phyloP scores from a whole-genome alignment of 305 asterid genomes.

The Lippia alba region DNA sequence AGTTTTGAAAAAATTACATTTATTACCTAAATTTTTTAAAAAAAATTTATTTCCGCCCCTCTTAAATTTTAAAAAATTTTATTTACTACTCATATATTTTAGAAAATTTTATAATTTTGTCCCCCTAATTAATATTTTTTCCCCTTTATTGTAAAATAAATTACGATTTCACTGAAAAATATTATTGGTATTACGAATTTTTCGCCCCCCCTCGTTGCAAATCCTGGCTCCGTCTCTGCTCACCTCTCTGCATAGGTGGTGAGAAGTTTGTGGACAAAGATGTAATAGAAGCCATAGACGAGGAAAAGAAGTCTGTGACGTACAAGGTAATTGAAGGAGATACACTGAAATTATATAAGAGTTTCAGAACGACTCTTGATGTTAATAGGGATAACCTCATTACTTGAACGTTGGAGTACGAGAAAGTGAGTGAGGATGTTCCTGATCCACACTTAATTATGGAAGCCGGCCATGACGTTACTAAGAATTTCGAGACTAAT shows the following conservation, averaged over 20 bases:
- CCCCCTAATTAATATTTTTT: too few species aligned
- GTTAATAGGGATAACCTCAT: slow-evolving; percentile 41
- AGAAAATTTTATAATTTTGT: too few species aligned
- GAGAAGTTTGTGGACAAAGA: slow-evolving; percentile 23
- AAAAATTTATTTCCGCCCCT: too few species aligned
- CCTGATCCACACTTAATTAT: slow-evolving; percentile 37
- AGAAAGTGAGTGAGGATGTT: slow-evolving; percentile 32
- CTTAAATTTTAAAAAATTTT: too few species aligned
- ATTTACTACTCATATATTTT: too few species aligned
- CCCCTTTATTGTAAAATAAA: too few species aligned
- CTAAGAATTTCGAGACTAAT: slow-evolving; percentile 42
- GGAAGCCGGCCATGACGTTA: slow-evolving; percentile 37
- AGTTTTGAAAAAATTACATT: too few species aligned
- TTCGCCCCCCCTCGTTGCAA: too few species aligned
- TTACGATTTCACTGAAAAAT: too few species aligned
- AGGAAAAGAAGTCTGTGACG: slow-evolving; percentile 43
- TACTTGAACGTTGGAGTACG: slow-evolving; percentile 40
- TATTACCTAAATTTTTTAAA: too few species aligned
- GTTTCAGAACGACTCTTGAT: slow-evolving; percentile 33
- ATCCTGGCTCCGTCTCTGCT: too few species aligned
- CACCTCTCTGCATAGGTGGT: background rate
- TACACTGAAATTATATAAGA: slow-evolving; percentile 38
- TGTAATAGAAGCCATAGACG: slow-evolving; percentile 44
- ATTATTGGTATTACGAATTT: too few species aligned
- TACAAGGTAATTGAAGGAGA: slow-evolving; percentile 45